These are phyloP conservation scores for Eutrema heterophyllum DNA, from an alignment of 345 rosid genomes.

Conservation along the genomic window DNA sequence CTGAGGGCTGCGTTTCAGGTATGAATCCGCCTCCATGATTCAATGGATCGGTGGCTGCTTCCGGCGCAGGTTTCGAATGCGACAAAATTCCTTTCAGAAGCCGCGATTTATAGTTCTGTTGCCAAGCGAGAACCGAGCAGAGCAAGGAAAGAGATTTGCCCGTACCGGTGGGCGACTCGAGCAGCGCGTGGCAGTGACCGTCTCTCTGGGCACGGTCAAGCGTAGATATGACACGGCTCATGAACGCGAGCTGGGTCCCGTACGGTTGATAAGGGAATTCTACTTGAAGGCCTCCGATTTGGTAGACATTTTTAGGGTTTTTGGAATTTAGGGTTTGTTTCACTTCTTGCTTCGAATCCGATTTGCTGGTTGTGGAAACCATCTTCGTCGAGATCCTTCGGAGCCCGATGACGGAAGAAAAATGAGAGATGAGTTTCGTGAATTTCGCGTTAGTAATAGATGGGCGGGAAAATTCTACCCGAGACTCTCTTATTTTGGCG, in stretches of 20 bases:
- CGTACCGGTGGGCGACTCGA: constrained; percentile 96
- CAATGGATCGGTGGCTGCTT: constrained; percentile 72
- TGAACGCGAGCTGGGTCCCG: constrained; percentile 92
- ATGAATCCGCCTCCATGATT: constrained; percentile 85
- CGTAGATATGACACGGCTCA: constrained; percentile 88
- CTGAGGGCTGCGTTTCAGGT: constrained; percentile 70
- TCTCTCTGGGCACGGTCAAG: constrained; percentile 86
- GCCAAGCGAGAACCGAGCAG: constrained; percentile 94
- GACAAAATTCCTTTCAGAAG: constrained; percentile 35
- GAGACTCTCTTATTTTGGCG: constrained; percentile 12
- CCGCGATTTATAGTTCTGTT: constrained; percentile 47
- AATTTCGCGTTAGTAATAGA: neutral
- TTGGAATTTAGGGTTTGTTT: constrained; percentile 37
- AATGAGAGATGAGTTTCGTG: neutral
- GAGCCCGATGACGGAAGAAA: neutral
- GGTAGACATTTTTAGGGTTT: constrained; percentile 42
- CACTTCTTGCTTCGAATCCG: constrained; percentile 24
- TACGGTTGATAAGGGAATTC: constrained; percentile 92
- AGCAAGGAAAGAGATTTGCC: constrained; percentile 97
- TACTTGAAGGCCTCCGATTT: constrained; percentile 70
- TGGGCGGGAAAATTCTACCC: constrained; percentile 25
- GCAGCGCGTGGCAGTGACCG: constrained; percentile 84
- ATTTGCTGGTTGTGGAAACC: constrained; percentile 29
- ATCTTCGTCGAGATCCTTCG: constrained; percentile 19
- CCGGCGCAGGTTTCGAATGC: constrained; percentile 56